phyloP scores from a whole-genome alignment of 2,329 filamentous ascomycete species.

The Epichloe uncinata region DNA sequence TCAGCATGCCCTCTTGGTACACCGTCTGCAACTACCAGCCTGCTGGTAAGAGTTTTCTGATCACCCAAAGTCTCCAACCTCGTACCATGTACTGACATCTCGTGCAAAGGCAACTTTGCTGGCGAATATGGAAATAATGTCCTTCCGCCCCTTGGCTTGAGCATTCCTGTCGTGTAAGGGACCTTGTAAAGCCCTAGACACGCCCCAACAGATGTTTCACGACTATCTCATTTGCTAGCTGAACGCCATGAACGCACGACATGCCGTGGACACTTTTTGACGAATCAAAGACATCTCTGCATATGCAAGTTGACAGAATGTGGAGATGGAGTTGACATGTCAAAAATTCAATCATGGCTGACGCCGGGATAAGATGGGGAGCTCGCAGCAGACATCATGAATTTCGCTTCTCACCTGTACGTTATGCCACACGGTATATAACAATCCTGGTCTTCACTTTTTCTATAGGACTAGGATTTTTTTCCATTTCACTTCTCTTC shows the following conservation, averaged over 20 bases:
- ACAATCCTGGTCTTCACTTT: constrained; percentile 17
- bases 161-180: constrained; percentile 15
- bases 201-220: background rate
- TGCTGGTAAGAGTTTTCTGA: constrained; percentile 41
- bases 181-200: background rate
- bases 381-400: background rate
- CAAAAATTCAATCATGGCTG: background rate
- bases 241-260: background rate
- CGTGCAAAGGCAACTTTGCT: background rate
- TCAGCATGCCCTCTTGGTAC: constrained; percentile 46
- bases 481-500: constrained; percentile 4
- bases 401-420: constrained; percentile 24
- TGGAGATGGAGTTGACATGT: background rate
- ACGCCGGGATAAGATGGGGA: constrained; percentile 2
- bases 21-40: constrained; percentile 83
- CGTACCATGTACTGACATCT: constrained; percentile 5
- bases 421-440: constrained; percentile 20
- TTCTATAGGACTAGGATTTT: constrained; percentile 5
- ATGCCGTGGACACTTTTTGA: background rate
- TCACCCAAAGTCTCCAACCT: background rate
- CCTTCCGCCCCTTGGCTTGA: constrained; percentile 20
- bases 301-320: background rate
- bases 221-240: background rate
- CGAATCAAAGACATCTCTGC: background rate
- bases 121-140: constrained; percentile 27